Evolutionary conservation across 2,329 filamentous ascomycete species (phyloP).

Genomic region (Aureobasidium lini): DNA sequence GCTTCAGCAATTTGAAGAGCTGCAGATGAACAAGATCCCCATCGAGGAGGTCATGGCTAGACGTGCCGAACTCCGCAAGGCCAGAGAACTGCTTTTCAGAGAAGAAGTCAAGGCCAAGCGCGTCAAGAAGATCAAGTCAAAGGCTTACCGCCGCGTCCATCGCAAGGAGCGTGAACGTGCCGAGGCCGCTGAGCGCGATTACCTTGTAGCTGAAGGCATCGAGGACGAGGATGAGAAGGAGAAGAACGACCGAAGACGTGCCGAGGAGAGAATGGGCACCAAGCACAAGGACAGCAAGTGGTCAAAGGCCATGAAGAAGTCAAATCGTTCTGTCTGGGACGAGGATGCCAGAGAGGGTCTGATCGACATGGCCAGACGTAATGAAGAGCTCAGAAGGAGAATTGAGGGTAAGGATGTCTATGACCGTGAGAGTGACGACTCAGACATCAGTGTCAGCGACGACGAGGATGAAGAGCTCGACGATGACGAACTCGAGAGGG

Average conservation of each 20-base stretch:
- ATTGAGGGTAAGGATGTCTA: constrained; percentile 65
- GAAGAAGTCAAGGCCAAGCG: constrained; percentile 84
- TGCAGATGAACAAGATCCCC: constrained; percentile 64
- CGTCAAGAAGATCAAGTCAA: constrained; percentile 99
- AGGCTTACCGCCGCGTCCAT: constrained; percentile 86
- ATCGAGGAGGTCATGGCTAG: constrained; percentile 66
- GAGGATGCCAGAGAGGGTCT: constrained; percentile 73
- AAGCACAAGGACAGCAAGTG: constrained; percentile 85
- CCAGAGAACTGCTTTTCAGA: constrained; percentile 77
- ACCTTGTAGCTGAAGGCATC: constrained; percentile 51
- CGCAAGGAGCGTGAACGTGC: constrained; percentile 64
- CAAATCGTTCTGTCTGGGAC: constrained; percentile 78
- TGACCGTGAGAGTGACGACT: constrained; percentile 28
- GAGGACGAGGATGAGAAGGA: constrained; percentile 59
- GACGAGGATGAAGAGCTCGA: constrained; percentile 60
- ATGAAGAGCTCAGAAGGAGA: constrained; percentile 72
- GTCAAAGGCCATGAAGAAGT: constrained; percentile 76
- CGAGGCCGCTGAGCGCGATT: constrained; percentile 47
- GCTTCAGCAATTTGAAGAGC: constrained; percentile 60
- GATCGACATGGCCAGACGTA: constrained; percentile 70
- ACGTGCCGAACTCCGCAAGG: constrained; percentile 65
- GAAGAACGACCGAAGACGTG: constrained; percentile 63
- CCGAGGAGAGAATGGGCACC: constrained; percentile 76
- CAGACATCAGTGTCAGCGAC: constrained; percentile 38
- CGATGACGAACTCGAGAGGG: constrained; percentile 35